Percentiles rank a stretch among this genome's conserved stretches.
phyloP scores from a whole-genome alignment of 441 rosid species.

The Mallotus repandus region DNA sequence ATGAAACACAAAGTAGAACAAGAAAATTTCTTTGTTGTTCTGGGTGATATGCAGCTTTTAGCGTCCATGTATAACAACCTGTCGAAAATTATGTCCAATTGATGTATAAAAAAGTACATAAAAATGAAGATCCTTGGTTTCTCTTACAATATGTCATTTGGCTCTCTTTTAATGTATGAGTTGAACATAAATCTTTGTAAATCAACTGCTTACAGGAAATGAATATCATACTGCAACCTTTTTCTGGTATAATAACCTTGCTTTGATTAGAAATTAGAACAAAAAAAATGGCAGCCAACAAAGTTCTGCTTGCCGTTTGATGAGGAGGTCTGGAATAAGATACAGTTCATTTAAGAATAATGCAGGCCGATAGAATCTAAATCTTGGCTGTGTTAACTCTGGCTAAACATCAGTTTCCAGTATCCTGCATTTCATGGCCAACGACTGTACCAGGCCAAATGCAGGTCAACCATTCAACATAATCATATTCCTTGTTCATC shows the following conservation, averaged over 20 bases:
- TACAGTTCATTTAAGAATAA: no score
- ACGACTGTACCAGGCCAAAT: no score
- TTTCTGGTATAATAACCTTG: background rate
- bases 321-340: no score
- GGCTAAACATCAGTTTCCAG: no score
- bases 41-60: slow-evolving; percentile 20
- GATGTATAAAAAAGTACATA: no score
- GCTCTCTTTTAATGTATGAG: background rate
- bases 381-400: no score
- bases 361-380: no score
- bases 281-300: background rate
- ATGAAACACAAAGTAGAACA: slow-evolving; percentile 32
- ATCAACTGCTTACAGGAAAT: slow-evolving; percentile 1
- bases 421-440: no score
- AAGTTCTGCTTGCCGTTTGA: background rate
- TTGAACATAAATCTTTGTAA: slow-evolving; percentile 9
- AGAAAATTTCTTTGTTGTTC: slow-evolving; percentile 45
- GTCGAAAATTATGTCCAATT: no score
- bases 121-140: background rate
- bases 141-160: background rate
- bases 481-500: background rate
- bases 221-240: background rate
- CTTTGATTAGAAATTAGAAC: background rate
- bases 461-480: no score
- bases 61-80: no score